Percentiles rank a stretch among this genome's conserved stretches.
phyloP scores from a whole-genome alignment of 768 basidiomycete species.

The Termitomyces sp. region DNA sequence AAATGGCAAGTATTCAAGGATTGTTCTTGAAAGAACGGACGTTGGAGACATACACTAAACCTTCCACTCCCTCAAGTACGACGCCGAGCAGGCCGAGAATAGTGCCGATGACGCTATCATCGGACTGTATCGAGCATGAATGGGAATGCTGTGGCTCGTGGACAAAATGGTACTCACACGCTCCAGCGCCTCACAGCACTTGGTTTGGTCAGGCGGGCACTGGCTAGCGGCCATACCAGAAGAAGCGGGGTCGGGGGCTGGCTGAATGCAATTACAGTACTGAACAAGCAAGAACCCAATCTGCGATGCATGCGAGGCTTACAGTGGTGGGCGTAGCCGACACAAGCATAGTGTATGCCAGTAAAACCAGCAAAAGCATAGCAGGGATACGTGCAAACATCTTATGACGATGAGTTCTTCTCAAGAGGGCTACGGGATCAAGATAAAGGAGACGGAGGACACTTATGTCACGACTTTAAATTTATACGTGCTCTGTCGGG shows the following conservation, averaged over 20 bases:
- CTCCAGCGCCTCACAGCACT: constrained; percentile 22
- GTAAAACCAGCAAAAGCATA: constrained; percentile 10
- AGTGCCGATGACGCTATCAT: constrained; percentile 15
- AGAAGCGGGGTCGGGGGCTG: constrained; percentile 7
- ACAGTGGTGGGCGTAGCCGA: constrained; percentile 17
- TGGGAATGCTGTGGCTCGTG: neutral
- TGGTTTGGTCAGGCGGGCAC: constrained; percentile 17
- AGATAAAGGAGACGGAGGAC: neutral
- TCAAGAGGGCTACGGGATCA: neutral
- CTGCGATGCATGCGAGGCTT: neutral
- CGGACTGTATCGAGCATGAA: constrained; percentile 10
- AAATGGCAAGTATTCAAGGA: neutral
- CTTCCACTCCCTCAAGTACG: constrained; percentile 21
- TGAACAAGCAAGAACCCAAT: neutral
- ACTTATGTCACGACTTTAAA: neutral
- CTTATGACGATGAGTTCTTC: neutral
- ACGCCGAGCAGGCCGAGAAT: constrained; percentile 21
- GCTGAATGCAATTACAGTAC: neutral
- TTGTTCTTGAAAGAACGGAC: neutral
- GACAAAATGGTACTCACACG: constrained; percentile 9
- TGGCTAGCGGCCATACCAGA: constrained; percentile 16
- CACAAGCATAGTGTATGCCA: constrained; percentile 15
- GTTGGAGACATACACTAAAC: constrained; percentile 17
- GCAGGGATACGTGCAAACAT: constrained; percentile 15
- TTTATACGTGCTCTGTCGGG: neutral